These are phyloP conservation scores for Aurinia saxatilis DNA, from an alignment of 345 rosid species.

Conservation along the genomic window DNA sequence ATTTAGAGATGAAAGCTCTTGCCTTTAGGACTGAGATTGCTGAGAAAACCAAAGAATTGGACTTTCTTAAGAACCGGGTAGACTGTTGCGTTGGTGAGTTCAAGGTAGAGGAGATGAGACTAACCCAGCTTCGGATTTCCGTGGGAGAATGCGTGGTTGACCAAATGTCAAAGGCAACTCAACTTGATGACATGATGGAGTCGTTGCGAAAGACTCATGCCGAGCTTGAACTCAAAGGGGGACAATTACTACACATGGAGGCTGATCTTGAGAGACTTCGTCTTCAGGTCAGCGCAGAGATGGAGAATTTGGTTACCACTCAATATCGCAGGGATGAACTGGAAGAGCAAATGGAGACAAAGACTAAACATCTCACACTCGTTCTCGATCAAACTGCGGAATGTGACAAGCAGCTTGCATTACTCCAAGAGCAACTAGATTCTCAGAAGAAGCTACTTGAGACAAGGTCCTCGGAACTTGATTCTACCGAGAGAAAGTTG, in stretches of 20 bases:
- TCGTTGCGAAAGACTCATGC: conserved; percentile 4
- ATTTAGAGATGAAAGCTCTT: not conserved
- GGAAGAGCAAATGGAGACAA: conserved; percentile 8
- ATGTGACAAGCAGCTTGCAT: not conserved
- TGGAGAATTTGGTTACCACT: not conserved
- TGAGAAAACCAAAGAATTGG: not conserved
- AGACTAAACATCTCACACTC: not conserved
- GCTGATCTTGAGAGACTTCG: not conserved
- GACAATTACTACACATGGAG: not conserved
- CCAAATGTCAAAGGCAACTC: not conserved
- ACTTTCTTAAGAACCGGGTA: not conserved
- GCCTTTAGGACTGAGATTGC: conserved; percentile 2
- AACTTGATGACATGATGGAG: not conserved
- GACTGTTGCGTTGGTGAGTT: not conserved
- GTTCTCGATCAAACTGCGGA: not conserved
- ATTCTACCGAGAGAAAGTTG: conserved; percentile 10
- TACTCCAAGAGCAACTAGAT: not conserved
- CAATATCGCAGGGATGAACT: not conserved
- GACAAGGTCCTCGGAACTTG: conserved; percentile 4
- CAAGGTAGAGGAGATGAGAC: conserved; percentile 1
- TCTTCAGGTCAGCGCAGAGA: not conserved
- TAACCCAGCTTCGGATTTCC: not conserved
- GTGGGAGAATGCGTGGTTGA: conserved; percentile 10
- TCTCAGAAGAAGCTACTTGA: conserved; percentile 8
- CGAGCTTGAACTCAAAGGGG: conserved; percentile 2